A percentile compares a stretch with the other conserved stretches of the same genome.
phyloP scores from a whole-genome alignment of 345 rosid genomes.

The Orychophragmus violaceus region DNA sequence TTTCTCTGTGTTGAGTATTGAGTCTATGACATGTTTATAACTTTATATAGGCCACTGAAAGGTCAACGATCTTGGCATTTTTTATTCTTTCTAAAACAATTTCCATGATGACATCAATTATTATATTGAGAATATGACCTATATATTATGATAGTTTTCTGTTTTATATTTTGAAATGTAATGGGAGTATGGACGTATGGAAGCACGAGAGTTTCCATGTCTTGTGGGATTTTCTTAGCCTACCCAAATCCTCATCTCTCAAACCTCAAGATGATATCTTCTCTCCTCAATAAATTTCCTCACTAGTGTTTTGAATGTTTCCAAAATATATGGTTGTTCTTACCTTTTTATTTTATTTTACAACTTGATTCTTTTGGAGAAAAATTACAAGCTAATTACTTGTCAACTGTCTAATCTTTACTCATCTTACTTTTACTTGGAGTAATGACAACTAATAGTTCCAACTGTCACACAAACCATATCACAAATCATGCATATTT shows the following conservation, averaged over 20 bases:
- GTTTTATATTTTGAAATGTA: neutral
- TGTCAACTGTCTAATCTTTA: neutral
- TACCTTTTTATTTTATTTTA: neutral
- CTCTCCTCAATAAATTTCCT: slow-evolving; percentile 26
- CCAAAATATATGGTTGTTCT: slow-evolving; percentile 19
- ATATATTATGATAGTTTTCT: neutral
- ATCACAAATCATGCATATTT: neutral
- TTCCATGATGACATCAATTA: slow-evolving; percentile 23
- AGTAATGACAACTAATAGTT: neutral
- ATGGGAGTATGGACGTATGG: slow-evolving; percentile 30
- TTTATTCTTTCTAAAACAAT: slow-evolving; percentile 6
- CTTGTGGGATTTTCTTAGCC: slow-evolving; percentile 59
- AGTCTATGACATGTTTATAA: slow-evolving; percentile 27
- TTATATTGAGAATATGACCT: slow-evolving; percentile 1
- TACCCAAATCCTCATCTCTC: slow-evolving; percentile 33
- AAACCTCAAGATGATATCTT: slow-evolving; percentile 30
- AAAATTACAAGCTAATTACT: neutral
- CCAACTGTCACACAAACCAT: neutral
- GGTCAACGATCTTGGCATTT: slow-evolving; percentile 46
- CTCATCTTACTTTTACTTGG: neutral
- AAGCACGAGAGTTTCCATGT: slow-evolving; percentile 74
- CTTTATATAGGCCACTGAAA: slow-evolving; percentile 17
- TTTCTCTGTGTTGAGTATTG: neutral
- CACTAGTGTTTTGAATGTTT: slow-evolving; percentile 25
- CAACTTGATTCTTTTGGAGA: slow-evolving; percentile 21